Percentiles rank a stretch among this genome's conserved stretches.
phyloP scores from a whole-genome alignment of 202 grass and related monocot species.

The Setaria viridis region DNA sequence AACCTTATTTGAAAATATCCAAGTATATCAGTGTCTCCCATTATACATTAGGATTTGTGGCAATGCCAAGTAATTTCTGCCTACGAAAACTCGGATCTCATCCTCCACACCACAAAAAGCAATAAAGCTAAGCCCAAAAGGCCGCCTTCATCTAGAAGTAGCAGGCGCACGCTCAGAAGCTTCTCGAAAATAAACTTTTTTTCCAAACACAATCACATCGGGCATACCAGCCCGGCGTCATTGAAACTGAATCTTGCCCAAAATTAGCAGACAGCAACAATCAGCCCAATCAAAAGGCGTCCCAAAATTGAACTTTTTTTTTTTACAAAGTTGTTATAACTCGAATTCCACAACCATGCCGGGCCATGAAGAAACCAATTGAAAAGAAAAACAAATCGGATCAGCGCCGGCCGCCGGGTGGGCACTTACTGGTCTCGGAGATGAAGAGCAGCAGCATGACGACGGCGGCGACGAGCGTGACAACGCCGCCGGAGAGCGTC shows the following conservation, averaged over 20 bases:
- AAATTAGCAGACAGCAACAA: not conserved
- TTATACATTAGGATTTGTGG: not conserved
- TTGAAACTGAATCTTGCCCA: not conserved
- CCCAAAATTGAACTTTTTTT: not conserved
- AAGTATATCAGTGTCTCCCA: not conserved
- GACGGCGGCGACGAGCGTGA: slow-evolving; percentile 73
- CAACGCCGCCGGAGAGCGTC: slow-evolving; percentile 85
- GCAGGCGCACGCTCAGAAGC: not conserved
- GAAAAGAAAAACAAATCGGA: not conserved
- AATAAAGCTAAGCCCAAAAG: not conserved
- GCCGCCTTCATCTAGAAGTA: not conserved
- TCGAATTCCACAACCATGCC: slow-evolving; percentile 13
- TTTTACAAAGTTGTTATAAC: not conserved
- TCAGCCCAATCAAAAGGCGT: not conserved
- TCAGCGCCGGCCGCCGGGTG: no score
- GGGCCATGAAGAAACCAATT: not conserved
- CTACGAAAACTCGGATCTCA: slow-evolving; percentile 24
- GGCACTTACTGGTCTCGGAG: slow-evolving; percentile 80
- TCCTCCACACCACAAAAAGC: not conserved
- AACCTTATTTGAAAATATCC: not conserved
- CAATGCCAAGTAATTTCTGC: not conserved
- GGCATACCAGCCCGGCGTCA: not conserved
- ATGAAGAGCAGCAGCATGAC: slow-evolving; percentile 85
- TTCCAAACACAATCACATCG: not conserved
- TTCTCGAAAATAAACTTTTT: slow-evolving; percentile 10